Conservation (phyloP, 2,329 filamentous ascomycete genomes). For the Calycina herbarum region DNA sequence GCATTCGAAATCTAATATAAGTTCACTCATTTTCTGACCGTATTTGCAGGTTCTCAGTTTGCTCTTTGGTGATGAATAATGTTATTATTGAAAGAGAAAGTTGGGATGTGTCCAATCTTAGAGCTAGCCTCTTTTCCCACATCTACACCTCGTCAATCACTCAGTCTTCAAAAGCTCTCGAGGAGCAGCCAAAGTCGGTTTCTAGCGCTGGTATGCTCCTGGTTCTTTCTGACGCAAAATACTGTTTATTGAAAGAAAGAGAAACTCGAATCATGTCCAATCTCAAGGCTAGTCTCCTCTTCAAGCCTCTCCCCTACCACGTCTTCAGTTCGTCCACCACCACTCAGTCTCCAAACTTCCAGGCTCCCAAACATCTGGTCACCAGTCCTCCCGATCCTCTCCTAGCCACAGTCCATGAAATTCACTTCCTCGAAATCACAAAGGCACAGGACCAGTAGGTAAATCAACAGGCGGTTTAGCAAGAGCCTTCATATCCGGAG, state of each 20-base stretch:
- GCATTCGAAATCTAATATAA: conserved; percentile 6
- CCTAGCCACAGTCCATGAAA: conserved; percentile 12
- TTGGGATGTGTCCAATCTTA: too few relatives aligned
- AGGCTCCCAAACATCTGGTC: background rate
- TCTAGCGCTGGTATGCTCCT: too few relatives aligned
- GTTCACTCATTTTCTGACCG: conserved; percentile 7
- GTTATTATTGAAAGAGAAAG: background rate
- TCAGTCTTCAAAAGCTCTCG: too few relatives aligned
- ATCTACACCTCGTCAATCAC: too few relatives aligned
- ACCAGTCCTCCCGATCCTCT: background rate
- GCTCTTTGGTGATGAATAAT: background rate
- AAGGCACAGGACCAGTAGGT: conserved; percentile 25
- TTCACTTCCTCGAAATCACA: conserved; percentile 13
- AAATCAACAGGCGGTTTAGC: conserved; percentile 11
- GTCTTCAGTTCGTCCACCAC: background rate
- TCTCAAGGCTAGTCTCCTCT: background rate
- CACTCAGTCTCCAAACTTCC: background rate
- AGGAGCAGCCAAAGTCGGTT: too few relatives aligned
- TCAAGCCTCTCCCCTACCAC: background rate
- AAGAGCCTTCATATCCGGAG: conserved; percentile 7
- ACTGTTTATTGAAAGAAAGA: background rate
- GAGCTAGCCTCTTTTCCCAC: too few relatives aligned
- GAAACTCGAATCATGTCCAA: background rate
- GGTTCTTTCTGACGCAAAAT: background rate
- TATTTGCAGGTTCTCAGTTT: background rate